Conservation (phyloP, 2,329 filamentous ascomycete genomes). For the Allantophomopsis lycopodina region DNA sequence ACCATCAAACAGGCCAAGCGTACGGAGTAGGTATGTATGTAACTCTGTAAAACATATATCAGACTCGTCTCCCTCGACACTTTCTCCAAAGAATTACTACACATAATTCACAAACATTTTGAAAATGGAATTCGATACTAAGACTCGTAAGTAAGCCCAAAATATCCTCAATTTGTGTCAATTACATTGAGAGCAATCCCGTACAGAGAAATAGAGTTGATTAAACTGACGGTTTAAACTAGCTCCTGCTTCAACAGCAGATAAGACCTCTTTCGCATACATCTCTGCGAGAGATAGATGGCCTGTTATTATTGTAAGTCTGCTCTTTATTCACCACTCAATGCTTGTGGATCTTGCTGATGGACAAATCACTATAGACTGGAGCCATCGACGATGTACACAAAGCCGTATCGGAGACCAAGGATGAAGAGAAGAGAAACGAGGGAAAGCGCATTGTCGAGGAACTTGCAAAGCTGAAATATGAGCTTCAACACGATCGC, state of each 20-base stretch:
- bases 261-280: slow-evolving; percentile 77
- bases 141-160: slow-evolving; percentile 43
- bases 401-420: slow-evolving; percentile 43
- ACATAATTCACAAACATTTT: neutral
- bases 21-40: too few species aligned
- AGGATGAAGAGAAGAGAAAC: slow-evolving; percentile 46
- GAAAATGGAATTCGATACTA: slow-evolving; percentile 60
- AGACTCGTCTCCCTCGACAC: too few species aligned
- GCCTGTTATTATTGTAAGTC: slow-evolving; percentile 74
- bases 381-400: slow-evolving; percentile 92
- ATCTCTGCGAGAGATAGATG: slow-evolving; percentile 76
- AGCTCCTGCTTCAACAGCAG: slow-evolving; percentile 69
- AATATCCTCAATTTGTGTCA: neutral
- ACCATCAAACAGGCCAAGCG: too few species aligned
- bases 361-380: slow-evolving; percentile 40
- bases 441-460: slow-evolving; percentile 84
- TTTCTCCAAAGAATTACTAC: too few species aligned
- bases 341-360: slow-evolving; percentile 7
- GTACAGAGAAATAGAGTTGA: too few species aligned
- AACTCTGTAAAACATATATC: too few species aligned
- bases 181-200: too few species aligned
- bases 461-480: slow-evolving; percentile 72
- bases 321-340: neutral
- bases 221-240: slow-evolving; percentile 3
- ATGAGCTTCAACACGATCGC: slow-evolving; percentile 86